phyloP scores from a whole-genome alignment of 108 stramenopile genomes.

The Cyclotella baltica region DNA sequence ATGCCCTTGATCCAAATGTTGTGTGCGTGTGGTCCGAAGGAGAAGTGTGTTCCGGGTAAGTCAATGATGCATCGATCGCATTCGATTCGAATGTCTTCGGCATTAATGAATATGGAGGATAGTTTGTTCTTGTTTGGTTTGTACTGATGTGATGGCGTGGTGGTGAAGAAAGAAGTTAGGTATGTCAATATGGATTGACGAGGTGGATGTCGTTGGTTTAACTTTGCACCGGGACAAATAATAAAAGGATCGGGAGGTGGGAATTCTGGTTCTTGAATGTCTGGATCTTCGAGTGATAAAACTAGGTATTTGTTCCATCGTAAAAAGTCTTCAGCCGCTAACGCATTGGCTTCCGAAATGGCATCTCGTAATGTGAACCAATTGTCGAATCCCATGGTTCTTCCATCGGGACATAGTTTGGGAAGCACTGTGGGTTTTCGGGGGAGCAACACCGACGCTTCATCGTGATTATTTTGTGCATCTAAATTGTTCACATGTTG shows the following conservation, averaged over 20 bases:
- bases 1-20: conserved; percentile 75
- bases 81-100: conserved; percentile 80
- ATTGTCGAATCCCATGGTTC: conserved; percentile 68
- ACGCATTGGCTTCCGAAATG: conserved; percentile 73
- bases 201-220: conserved; percentile 40
- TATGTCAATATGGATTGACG: conserved; percentile 26
- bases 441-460: not conserved
- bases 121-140: conserved; percentile 21
- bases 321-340: conserved; percentile 74
- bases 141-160: not conserved
- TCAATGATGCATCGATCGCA: conserved; percentile 68
- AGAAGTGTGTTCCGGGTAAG: conserved; percentile 74
- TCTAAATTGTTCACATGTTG: not conserved
- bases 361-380: conserved; percentile 74
- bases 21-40: conserved; percentile 83
- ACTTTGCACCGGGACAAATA: conserved; percentile 73
- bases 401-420: conserved; percentile 69
- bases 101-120: conserved; percentile 76
- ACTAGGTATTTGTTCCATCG: conserved; percentile 76
- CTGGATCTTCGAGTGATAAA: conserved; percentile 16
- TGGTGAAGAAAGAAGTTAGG: conserved; percentile 26
- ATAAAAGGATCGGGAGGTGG: conserved; percentile 70
- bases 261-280: conserved; percentile 49
- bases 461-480: not conserved
- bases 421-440: conserved; percentile 54